These are phyloP conservation scores for Globisporangium sylvaticum DNA, from an alignment of 352 stramenopile genomes.

Conservation along the genomic window DNA sequence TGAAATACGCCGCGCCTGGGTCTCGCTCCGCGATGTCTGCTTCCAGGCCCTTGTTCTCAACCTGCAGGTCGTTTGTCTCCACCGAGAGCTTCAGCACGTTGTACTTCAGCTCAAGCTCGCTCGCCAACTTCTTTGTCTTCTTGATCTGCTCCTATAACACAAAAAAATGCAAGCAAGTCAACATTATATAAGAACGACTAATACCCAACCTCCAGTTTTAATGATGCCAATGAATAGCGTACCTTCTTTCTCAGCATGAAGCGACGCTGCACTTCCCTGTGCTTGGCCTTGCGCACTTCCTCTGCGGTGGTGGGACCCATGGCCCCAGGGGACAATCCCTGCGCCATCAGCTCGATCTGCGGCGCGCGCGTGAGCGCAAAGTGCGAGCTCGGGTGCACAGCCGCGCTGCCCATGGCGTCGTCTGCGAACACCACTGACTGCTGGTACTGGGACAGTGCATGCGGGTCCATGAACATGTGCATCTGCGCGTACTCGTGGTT, in stretches of 20 bases:
- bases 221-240: too few species aligned
- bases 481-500: neutral
- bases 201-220: too few species aligned
- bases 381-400: neutral
- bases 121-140: slow-evolving; percentile 23
- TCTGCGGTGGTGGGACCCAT: neutral
- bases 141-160: slow-evolving; percentile 24
- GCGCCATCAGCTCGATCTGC: neutral
- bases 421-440: neutral
- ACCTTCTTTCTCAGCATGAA: slow-evolving; percentile 47
- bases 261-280: slow-evolving; percentile 38
- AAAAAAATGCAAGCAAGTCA: neutral
- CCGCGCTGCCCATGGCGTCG: neutral
- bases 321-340: neutral
- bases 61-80: slow-evolving; percentile 24
- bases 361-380: neutral
- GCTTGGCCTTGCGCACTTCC: slow-evolving; percentile 34
- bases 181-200: neutral
- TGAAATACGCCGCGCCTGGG: neutral
- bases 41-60: slow-evolving; percentile 22
- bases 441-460: neutral
- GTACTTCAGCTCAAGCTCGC: slow-evolving; percentile 27
- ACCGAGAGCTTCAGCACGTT: slow-evolving; percentile 20
- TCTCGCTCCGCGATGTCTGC: slow-evolving; percentile 4
- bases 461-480: neutral